Conservation (phyloP, 495 filamentous ascomycete species). For the Penicillium ochrochloron region DNA sequence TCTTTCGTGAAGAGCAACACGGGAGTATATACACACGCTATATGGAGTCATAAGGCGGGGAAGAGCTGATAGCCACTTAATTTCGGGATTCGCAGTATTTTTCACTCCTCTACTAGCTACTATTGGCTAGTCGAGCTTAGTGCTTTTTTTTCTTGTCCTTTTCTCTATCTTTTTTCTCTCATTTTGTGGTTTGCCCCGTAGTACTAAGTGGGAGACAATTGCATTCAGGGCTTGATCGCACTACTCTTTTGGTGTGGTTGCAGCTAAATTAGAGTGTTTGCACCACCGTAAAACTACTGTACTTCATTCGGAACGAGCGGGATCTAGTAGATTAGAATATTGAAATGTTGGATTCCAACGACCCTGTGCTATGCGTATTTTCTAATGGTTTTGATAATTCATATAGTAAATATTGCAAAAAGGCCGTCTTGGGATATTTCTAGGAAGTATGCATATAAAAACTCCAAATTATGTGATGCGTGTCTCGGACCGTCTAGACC, state of each 20-base stretch:
- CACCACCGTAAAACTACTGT: not conserved
- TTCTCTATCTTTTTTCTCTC: not conserved
- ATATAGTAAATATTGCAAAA: not conserved
- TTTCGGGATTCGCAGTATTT: conserved; percentile 9
- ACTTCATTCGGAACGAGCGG: not conserved
- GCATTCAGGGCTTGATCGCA: conserved; percentile 13
- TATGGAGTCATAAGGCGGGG: not conserved
- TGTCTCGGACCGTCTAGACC: not conserved
- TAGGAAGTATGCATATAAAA: not conserved
- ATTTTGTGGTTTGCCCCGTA: not conserved
- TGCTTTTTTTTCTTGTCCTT: not conserved
- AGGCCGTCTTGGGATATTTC: no score
- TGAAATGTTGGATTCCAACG: not conserved
- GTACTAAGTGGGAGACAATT: conserved; percentile 11
- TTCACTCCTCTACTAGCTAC: conserved; percentile 7
- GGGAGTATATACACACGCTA: not conserved
- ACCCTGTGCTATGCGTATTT: not conserved
- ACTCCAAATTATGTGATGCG: not conserved
- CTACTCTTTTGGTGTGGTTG: not conserved
- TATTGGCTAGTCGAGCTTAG: not conserved
- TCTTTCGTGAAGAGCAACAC: not conserved
- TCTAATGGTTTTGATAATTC: not conserved
- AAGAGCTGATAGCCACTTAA: not conserved
- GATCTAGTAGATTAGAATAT: not conserved
- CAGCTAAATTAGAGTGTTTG: not conserved